Evolutionary conservation across 163 green algal species (phyloP).

Genomic region (Volvox carteri): DNA sequence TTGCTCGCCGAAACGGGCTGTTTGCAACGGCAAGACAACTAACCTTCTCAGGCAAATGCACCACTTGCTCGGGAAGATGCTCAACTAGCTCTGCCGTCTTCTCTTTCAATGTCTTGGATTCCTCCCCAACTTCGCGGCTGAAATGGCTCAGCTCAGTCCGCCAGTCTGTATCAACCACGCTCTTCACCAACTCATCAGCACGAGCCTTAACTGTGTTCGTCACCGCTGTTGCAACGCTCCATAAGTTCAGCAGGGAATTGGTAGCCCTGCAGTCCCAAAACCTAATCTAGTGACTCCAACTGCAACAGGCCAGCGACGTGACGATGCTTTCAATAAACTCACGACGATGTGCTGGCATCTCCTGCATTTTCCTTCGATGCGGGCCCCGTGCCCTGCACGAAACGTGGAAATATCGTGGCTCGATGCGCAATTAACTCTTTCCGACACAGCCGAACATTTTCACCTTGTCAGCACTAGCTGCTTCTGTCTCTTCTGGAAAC

Average conservation of each 20-base stretch:
- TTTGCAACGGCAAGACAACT: not conserved
- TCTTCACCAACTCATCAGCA: conserved; percentile 82
- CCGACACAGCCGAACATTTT: too few species aligned
- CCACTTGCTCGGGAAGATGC: conserved; percentile 65
- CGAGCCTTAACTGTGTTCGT: conserved; percentile 76
- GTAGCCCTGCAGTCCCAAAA: conserved; percentile 8
- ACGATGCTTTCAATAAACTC: conserved; percentile 18
- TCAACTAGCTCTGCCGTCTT: conserved; percentile 70
- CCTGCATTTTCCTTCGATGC: not conserved
- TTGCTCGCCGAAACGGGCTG: not conserved
- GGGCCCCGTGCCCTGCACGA: not conserved
- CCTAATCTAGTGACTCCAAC: not conserved
- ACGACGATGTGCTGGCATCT: conserved; percentile 26
- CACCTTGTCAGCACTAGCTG: conserved; percentile 20
- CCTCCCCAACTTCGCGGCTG: conserved; percentile 75
- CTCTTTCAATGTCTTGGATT: conserved; percentile 67
- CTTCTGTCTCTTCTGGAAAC: conserved; percentile 17
- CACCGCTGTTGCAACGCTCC: conserved; percentile 79
- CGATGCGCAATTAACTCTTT: too few species aligned
- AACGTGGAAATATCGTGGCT: too few species aligned
- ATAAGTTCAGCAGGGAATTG: conserved; percentile 68
- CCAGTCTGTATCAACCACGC: conserved; percentile 85
- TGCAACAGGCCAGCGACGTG: conserved; percentile 1
- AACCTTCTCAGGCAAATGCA: conserved; percentile 68
- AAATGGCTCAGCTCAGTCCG: conserved; percentile 81